Evolutionary conservation across 208 protist genomes (phyloP), one percentile per base, ranked within the genome.

Genomic region (Blastocrithidia nonstop): DNA sequence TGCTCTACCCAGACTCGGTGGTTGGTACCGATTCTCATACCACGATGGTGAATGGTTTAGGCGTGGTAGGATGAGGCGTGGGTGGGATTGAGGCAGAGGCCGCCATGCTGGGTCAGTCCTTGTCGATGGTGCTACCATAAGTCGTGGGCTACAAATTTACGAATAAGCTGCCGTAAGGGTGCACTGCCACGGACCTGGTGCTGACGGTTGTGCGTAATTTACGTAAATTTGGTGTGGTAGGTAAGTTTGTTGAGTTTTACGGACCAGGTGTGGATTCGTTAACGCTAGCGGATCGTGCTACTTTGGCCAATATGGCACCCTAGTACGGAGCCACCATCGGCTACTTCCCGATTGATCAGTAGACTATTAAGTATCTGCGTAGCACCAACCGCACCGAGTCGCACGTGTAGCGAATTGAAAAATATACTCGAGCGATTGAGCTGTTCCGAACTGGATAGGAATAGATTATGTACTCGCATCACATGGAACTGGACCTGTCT

Each of bases 181-280:
- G 87, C 52, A 98, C 95, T 20, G 88, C 90, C 38, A 98, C 95
- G 13, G 95, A 98, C 68, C 71, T 98, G 40, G 95, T 98, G 4
- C 87, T 98, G 1, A 94, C 94, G 19, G 84, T 98, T 45, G 75
- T 82, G 21, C 64, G 63, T 43, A 93, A 94, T 53, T 67, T 96
- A 6, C 73, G 94, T 42, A 93, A 95, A 60, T 70, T 95, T 37
- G 92, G 91, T 45, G 91, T 98, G 31, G 95, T 96, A 8, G 93
- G 91, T 40, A 97, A 96, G 61, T 97, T 97, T 54, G 95, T 98
- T 3, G 95, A 98, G 78, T 98, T 97, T 66, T 97, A 91, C 60
- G 95, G 95, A 36, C 68, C 71, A 17, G 93, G 91, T 54, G 81
- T 96, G 17, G 59, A 75, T 36, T 53, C 57, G 26, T 73, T 97